Evolutionary conservation across 441 rosid species (phyloP).

Genomic region (Viola pubescens): DNA sequence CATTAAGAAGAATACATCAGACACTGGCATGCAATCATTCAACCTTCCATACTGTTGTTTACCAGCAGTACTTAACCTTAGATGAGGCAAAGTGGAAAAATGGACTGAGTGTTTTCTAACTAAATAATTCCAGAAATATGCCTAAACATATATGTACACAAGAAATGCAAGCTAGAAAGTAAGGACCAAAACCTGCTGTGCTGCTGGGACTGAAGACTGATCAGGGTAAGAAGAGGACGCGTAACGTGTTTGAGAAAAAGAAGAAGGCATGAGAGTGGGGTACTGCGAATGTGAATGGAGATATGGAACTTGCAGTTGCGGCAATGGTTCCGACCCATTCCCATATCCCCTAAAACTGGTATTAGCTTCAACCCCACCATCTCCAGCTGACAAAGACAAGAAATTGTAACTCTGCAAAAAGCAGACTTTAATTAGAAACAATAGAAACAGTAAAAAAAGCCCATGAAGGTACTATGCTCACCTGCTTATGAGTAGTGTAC

Average conservation of each 20-base stretch:
- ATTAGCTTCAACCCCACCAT: constrained; percentile 20
- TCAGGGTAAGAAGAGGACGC: constrained; percentile 30
- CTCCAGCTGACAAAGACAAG: constrained; percentile 50
- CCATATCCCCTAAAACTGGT: constrained; percentile 17
- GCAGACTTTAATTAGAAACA: not conserved
- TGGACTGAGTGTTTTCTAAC: too few relatives aligned
- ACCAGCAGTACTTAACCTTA: too few relatives aligned
- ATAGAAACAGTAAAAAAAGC: too few relatives aligned
- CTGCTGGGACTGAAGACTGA: constrained; percentile 35
- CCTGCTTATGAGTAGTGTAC: constrained; percentile 39
- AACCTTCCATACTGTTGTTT: too few relatives aligned
- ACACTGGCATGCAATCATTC: too few relatives aligned
- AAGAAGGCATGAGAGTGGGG: constrained; percentile 28
- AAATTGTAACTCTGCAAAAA: constrained; percentile 55
- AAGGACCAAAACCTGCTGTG: constrained; percentile 46
- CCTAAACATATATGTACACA: not conserved
- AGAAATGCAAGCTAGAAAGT: not conserved
- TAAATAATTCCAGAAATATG: too few relatives aligned
- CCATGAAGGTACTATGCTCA: constrained; percentile 12
- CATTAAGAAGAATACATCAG: too few relatives aligned
- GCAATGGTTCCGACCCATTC: constrained; percentile 23
- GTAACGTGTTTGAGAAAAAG: constrained; percentile 24
- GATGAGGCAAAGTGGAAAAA: too few relatives aligned
- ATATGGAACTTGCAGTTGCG: constrained; percentile 35
- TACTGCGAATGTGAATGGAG: constrained; percentile 27